These are phyloP conservation scores for Clavispora asparagi DNA, from an alignment of 805 yeast genomes.

Conservation along the genomic window DNA sequence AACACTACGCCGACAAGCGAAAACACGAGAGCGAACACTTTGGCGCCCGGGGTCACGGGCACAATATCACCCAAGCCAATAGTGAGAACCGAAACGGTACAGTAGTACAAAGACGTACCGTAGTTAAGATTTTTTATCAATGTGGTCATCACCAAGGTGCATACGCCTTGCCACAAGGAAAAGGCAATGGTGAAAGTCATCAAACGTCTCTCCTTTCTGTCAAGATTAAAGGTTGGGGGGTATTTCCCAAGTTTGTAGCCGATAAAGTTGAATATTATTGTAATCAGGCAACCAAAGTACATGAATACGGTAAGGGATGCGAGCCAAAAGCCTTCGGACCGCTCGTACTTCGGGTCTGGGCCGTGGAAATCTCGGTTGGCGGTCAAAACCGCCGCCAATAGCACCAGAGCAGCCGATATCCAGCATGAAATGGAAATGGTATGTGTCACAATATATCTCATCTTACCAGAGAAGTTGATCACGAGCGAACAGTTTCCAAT, in stretches of 20 bases:
- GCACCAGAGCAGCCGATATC: slow-evolving; percentile 51
- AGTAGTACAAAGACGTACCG: slow-evolving; percentile 68
- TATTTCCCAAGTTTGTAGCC: slow-evolving; percentile 60
- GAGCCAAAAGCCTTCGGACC: slow-evolving; percentile 73
- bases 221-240: slow-evolving; percentile 65
- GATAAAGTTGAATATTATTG: slow-evolving; percentile 51
- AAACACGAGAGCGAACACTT: slow-evolving; percentile 56
- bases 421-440: slow-evolving; percentile 58
- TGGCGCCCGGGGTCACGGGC: slow-evolving; percentile 49
- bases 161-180: slow-evolving; percentile 67
- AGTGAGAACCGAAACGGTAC: slow-evolving; percentile 69
- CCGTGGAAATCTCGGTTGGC: slow-evolving; percentile 22
- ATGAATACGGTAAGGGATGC: slow-evolving; percentile 62
- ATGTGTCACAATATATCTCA: slow-evolving; percentile 60
- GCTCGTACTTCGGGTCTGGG: slow-evolving; percentile 10
- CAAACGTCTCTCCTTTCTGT: slow-evolving; percentile 62
- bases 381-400: slow-evolving; percentile 45
- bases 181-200: slow-evolving; percentile 67
- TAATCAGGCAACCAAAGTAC: slow-evolving; percentile 52
- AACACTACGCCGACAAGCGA: slow-evolving; percentile 66
- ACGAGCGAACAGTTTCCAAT: slow-evolving; percentile 64
- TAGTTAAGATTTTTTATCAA: slow-evolving; percentile 35
- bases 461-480: slow-evolving; percentile 58
- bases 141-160: slow-evolving; percentile 45
- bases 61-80: slow-evolving; percentile 76